phyloP scores from a whole-genome alignment of 345 rosid species.

The Moricandia moricandioides region DNA sequence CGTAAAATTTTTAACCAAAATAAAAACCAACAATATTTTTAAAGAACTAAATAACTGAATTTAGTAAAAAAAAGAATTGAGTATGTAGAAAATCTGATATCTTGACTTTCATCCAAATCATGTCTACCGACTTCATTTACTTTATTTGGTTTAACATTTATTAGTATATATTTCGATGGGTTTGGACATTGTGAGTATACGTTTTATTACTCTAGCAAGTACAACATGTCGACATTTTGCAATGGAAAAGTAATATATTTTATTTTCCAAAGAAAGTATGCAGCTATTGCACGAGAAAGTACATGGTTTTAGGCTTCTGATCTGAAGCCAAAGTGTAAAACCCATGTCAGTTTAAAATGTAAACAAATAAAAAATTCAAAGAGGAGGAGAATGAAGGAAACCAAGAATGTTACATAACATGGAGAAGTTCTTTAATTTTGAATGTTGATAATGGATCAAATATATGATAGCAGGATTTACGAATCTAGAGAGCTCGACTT shows the following conservation, averaged over 20 bases:
- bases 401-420: constrained; percentile 31
- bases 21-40: too few species aligned
- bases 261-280: constrained; percentile 16
- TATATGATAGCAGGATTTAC: background rate
- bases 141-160: too few species aligned
- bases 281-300: constrained; percentile 23
- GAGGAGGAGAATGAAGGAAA: constrained; percentile 20
- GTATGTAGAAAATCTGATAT: too few species aligned
- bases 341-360: constrained; percentile 19
- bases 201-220: too few species aligned
- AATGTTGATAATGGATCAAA: background rate
- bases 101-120: too few species aligned
- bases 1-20: too few species aligned
- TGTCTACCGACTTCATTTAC: too few species aligned
- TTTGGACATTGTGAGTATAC: too few species aligned
- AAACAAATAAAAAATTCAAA: background rate
- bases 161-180: too few species aligned
- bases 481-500: constrained; percentile 5
- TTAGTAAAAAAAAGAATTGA: too few species aligned
- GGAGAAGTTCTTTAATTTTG: constrained; percentile 13
- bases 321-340: constrained; percentile 17
- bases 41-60: too few species aligned
- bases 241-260: background rate
- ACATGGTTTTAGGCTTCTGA: constrained; percentile 18
- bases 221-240: background rate